A percentile compares a stretch with the other conserved stretches of the same genome.
Conservation (phyloP, 148 eudicot species). For the Arbutus unedo region DNA sequence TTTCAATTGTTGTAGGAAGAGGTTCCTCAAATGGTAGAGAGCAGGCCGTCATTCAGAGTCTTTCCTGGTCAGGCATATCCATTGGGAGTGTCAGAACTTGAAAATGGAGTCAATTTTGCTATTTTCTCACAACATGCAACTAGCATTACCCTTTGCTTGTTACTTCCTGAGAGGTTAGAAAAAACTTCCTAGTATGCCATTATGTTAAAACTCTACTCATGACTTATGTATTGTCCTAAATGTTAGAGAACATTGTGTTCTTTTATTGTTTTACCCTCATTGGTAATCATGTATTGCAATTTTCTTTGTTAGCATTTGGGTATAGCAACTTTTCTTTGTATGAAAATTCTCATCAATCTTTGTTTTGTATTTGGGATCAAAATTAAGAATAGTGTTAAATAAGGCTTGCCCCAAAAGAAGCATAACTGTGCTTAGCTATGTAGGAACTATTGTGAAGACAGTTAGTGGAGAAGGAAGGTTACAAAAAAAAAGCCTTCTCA, state of each 20-base stretch:
- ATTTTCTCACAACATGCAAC: constrained; percentile 88
- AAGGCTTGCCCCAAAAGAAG: neutral
- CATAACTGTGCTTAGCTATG: neutral
- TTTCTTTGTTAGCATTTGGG: too few relatives aligned
- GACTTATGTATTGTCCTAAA: neutral
- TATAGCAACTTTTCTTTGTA: too few relatives aligned
- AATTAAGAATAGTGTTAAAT: neutral
- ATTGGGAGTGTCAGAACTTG: constrained; percentile 71
- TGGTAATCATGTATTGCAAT: neutral
- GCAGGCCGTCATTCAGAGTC: too few relatives aligned
- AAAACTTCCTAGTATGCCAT: constrained; percentile 11
- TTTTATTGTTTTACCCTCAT: neutral
- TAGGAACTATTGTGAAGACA: neutral
- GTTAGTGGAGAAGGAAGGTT: neutral
- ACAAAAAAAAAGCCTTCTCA: neutral
- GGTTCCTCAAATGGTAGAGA: too few relatives aligned
- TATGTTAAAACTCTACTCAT: neutral
- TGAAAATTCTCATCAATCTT: neutral
- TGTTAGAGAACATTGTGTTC: neutral
- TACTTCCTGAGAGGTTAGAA: constrained; percentile 61
- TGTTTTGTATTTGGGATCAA: neutral
- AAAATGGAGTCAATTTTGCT: constrained; percentile 80
- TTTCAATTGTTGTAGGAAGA: too few relatives aligned
- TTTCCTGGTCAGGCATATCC: too few relatives aligned
- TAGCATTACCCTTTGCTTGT: constrained; percentile 70